Evolutionary conservation across 257 asterid species (phyloP).

Genomic region (Ehretia macrophylla): DNA sequence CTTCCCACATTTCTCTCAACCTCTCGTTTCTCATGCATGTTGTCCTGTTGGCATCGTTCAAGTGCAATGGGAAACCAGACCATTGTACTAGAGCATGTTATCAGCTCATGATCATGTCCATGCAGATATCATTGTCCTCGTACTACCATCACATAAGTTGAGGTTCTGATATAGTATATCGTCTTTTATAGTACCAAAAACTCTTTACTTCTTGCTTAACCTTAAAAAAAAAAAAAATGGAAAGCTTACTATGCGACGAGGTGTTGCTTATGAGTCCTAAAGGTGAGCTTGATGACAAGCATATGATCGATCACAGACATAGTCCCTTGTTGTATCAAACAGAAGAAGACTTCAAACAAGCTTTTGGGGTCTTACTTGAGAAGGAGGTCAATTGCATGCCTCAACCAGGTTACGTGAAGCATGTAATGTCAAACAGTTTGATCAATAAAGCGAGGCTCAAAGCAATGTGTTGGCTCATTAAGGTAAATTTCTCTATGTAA

Average conservation of each 20-base stretch:
- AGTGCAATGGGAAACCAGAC: too few species aligned
- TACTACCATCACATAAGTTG: not conserved
- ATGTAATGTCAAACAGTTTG: constrained; percentile 17
- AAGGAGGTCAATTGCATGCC: constrained; percentile 50
- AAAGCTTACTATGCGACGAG: constrained; percentile 59
- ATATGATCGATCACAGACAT: not conserved
- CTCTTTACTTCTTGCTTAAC: not conserved
- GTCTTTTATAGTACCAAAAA: too few species aligned
- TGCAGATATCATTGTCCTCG: too few species aligned
- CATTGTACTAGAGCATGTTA: too few species aligned
- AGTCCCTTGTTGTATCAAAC: constrained; percentile 2
- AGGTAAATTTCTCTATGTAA: constrained; percentile 32
- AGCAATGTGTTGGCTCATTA: constrained; percentile 50
- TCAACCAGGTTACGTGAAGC: constrained; percentile 19
- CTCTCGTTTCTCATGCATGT: too few species aligned
- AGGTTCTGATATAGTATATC: not conserved
- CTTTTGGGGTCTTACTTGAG: constrained; percentile 20
- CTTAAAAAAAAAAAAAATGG: too few species aligned
- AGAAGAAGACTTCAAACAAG: constrained; percentile 37
- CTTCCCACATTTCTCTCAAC: too few species aligned
- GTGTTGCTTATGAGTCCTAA: constrained; percentile 43
- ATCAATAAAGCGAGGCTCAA: constrained; percentile 36
- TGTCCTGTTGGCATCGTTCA: too few species aligned
- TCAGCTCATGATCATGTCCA: too few species aligned
- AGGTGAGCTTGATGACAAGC: not conserved